Base-by-base conservation (phyloP, 371 early-diverging fungal genomes). In the Umbelopsis sp. region DNA sequence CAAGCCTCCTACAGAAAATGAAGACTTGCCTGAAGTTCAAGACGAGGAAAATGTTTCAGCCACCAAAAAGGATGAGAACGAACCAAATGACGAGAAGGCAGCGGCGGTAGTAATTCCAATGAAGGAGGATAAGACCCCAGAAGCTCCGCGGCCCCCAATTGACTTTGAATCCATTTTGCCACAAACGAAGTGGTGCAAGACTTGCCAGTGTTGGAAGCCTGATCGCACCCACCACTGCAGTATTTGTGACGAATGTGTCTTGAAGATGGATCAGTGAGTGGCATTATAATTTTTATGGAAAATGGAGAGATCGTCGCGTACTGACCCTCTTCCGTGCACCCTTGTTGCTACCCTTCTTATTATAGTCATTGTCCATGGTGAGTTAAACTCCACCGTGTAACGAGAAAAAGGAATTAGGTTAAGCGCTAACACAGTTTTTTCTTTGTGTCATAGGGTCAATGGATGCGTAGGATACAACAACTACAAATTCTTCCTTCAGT, bases 191-290 rank as follows among this genome's bases (percentile, higher is more conserved):
- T 88, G 82, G 83, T 88, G 88, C 65, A 70, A 82, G 3, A 65
- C 63, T 7, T 88, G 88, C 63, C 71, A 79, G 48, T 68, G 77
- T 25, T 81, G 83, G 76, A 89, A 86, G 70, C 86, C 89, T 14
- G 86, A 85, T 73, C 66, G 89, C 63, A 74, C 86, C 16, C 87
- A 89, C 70, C 89, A 89, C 65, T 89, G 89, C 65, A 75, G 83
- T 44, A 85, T 81, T n/a, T 89, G 89, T 68, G 80, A 80, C 68
- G 73, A 78, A 48, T 89, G 89, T 66, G 86, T 89, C 6, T 67
- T 87, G 38, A 80, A 75, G 68, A 87, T 89, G 84, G 89, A 89
- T 69, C 89, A 89, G 87, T 87, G 78, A 70, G 82, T 75, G 22
- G 22, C n/a, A 41, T 7, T 41, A 5, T 7, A 7, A 1, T 41